phyloP scores from a whole-genome alignment of 2,329 filamentous ascomycete species.

The Aspergillus sp. region DNA sequence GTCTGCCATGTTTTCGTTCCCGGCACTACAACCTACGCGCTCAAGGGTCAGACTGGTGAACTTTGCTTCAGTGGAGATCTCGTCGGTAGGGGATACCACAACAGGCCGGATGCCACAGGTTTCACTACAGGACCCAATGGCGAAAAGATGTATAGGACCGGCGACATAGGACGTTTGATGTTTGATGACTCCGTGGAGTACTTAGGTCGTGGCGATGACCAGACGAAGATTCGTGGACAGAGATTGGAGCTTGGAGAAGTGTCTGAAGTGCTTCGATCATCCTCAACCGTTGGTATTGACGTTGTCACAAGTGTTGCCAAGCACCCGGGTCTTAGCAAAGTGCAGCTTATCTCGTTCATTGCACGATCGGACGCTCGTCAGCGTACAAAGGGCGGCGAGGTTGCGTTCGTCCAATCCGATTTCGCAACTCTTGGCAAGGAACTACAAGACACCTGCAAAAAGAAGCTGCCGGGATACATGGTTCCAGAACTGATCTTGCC shows the following conservation, averaged over 20 bases:
- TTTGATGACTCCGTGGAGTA: constrained; percentile 73
- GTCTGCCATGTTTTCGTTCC: constrained; percentile 29
- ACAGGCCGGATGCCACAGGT: constrained; percentile 27
- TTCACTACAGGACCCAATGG: constrained; percentile 20
- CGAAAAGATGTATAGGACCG: constrained; percentile 69
- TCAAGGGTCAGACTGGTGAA: constrained; percentile 29
- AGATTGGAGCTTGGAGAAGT: constrained; percentile 79
- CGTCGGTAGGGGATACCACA: constrained; percentile 29
- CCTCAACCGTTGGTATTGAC: constrained; percentile 19
- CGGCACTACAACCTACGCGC: constrained; percentile 22
- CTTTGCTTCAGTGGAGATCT: constrained; percentile 30
- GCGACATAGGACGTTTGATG: constrained; percentile 77
- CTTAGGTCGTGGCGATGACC: constrained; percentile 72
- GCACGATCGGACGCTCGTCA: constrained; percentile 14
- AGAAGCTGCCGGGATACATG: constrained; percentile 29
- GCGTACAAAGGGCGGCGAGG: constrained; percentile 10
- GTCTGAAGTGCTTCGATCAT: constrained; percentile 29
- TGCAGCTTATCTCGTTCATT: constrained; percentile 32
- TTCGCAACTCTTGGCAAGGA: constrained; percentile 20
- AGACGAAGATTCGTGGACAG: constrained; percentile 80
- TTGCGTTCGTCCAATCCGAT: constrained; percentile 20
- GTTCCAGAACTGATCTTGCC: constrained; percentile 29
- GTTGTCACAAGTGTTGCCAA: constrained; percentile 31
- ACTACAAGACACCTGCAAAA: constrained; percentile 25
- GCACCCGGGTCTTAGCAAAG: constrained; percentile 25